These are phyloP conservation scores for Teratosphaeria epicoccoides DNA, from an alignment of 2,329 filamentous ascomycete genomes.

Conservation along the genomic window DNA sequence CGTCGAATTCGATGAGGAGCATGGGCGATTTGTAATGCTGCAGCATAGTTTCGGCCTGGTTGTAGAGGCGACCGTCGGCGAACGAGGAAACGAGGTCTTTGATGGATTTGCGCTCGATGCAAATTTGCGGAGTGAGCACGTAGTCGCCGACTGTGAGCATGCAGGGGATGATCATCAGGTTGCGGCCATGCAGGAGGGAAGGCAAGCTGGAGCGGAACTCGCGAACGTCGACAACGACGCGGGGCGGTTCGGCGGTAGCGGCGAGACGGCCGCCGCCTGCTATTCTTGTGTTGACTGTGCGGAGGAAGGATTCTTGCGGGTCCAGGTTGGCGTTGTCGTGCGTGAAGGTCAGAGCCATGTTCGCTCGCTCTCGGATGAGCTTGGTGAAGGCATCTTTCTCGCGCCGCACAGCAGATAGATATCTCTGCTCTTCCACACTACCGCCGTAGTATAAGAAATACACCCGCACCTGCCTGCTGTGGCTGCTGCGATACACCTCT, in stretches of 20 bases:
- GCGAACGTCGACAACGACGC: conserved; percentile 88
- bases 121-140: conserved; percentile 80
- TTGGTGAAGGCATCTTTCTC: conserved; percentile 96
- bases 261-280: conserved; percentile 78
- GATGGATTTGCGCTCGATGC: conserved; percentile 88
- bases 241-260: conserved; percentile 76
- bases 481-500: conserved; percentile 91
- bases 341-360: conserved; percentile 82
- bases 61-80: conserved; percentile 81
- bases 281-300: conserved; percentile 93
- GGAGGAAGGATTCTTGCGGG: conserved; percentile 81
- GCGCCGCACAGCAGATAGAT: conserved; percentile 76
- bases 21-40: conserved; percentile 82
- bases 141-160: conserved; percentile 97
- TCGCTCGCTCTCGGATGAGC: conserved; percentile 81
- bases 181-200: conserved; percentile 79
- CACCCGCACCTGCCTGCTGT: conserved; percentile 79
- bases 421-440: conserved; percentile 91
- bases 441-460: conserved; percentile 96
- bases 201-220: conserved; percentile 91
- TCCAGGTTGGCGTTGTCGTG: conserved; percentile 61
- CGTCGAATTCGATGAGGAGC: conserved; percentile 94
- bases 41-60: conserved; percentile 88
- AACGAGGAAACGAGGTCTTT: conserved; percentile 86
- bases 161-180: conserved; percentile 81